Evolutionary conservation across 352 stramenopile species (phyloP).

Genomic region (Phytopythium delawarense): DNA sequence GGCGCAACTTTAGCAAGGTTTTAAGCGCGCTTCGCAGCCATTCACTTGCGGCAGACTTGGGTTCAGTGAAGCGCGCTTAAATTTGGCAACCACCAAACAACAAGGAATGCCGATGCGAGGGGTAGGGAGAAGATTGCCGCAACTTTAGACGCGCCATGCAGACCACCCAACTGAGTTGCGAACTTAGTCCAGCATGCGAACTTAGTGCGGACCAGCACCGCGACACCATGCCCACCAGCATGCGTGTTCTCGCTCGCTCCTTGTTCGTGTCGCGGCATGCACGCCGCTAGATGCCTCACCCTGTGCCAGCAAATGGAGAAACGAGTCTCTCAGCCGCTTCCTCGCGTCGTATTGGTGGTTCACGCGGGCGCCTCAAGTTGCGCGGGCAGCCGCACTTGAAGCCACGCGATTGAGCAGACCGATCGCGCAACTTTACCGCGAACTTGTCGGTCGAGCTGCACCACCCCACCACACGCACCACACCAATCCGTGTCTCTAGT

Average conservation of each 20-base stretch:
- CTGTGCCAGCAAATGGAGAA: too few species aligned
- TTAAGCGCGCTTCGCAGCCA: conserved; percentile 12
- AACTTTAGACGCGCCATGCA: background rate
- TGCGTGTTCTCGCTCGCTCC: too few species aligned
- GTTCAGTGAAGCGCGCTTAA: conserved; percentile 18
- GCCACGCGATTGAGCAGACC: background rate
- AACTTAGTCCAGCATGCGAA: background rate
- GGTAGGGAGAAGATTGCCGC: background rate
- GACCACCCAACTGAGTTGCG: background rate
- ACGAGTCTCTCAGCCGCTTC: too few species aligned
- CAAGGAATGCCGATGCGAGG: background rate
- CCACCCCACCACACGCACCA: background rate
- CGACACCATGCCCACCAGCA: background rate
- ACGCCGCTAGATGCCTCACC: too few species aligned
- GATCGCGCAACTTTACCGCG: background rate
- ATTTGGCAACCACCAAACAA: background rate
- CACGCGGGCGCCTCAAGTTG: background rate
- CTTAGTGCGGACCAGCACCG: background rate
- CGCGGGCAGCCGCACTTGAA: background rate
- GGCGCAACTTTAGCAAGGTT: background rate
- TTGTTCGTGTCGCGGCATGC: too few species aligned
- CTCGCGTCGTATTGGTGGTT: too few species aligned
- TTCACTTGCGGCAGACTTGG: background rate
- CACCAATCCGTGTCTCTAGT: background rate
- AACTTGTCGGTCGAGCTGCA: background rate